Base-by-base conservation (phyloP, 163 green algal genomes). In the Chlorella variabilis region DNA sequence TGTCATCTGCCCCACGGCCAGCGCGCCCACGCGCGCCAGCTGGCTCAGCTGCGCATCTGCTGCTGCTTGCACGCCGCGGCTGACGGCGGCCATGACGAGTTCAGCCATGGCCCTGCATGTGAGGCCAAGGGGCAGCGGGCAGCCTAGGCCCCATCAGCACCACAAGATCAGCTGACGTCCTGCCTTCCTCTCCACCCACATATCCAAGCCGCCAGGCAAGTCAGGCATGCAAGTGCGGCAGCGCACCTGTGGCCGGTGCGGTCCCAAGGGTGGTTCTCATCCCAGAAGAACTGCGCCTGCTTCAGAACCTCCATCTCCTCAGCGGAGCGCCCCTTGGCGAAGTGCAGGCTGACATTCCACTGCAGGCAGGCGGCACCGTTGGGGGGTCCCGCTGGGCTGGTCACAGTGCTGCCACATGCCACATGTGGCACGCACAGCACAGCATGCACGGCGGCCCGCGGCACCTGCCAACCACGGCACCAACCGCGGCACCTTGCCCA, bases 241-340 rank as follows among this genome's bases (percentile, higher is more conserved):
- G 18, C 11, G 11, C n/a, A 69, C 73, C 73, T 80, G 73, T 80
- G 73, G 23, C 73, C 73, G 4, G 73, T 80, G 27, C 73, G 73
- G 56, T 80, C 73, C 73, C 73, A 80, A 6, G 73, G 73, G n/a
- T 80, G 73, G 73, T 80, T 80, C 29, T 71, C 59, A 33, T 80
- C 73, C 73, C 73, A 80, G 39, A 71, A 80, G 17, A 80, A 80
- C 73, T 70, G 56, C 7, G 56, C 39, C 0, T 80, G n/a, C 73
- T 70, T 80, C 36, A 70, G 27, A 5, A 3, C 4, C 54, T 80
- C 56, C 27, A 25, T 3, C 54, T 80, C 73, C 38, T 56, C 73
- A 0, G 27, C n/a, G 0, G 73, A n/a, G 0, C 39, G 9, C 5
- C 38, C 48, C 21, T 38, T 29, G 7, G 59, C 21, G 56, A n/a